phyloP scores from a whole-genome alignment of 148 eudicot species.

The Arctostaphylos glauca region DNA sequence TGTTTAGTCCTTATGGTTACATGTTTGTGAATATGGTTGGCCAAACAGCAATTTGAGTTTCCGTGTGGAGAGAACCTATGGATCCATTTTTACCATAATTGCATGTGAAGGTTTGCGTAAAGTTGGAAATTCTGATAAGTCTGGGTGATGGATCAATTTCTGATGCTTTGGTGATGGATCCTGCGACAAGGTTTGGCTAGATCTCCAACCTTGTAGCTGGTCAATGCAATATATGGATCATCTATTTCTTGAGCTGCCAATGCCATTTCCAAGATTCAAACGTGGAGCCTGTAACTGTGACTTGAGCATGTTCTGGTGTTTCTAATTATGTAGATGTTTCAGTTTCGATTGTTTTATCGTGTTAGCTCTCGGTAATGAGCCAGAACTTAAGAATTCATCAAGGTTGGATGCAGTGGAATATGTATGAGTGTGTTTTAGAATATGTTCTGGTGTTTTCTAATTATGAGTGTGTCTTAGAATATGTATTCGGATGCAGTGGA shows the following conservation, averaged over 20 bases:
- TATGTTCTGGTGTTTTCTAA: too few relatives aligned
- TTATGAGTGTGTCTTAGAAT: too few relatives aligned
- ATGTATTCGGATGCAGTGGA: neutral
- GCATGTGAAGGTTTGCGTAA: neutral
- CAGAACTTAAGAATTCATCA: neutral
- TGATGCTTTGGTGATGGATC: conserved; percentile 1
- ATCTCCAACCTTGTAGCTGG: neutral
- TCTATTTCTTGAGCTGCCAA: neutral
- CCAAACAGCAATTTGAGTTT: conserved; percentile 8
- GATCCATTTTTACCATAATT: neutral
- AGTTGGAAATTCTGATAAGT: neutral
- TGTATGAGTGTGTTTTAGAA: neutral
- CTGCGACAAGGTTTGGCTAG: neutral
- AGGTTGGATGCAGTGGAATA: too few relatives aligned
- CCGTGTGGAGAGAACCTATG: neutral
- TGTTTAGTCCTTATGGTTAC: too few relatives aligned
- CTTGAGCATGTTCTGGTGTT: neutral
- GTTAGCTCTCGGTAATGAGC: neutral
- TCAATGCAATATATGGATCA: neutral
- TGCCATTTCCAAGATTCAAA: neutral
- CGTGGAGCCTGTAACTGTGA: neutral
- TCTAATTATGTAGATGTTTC: neutral
- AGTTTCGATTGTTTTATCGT: neutral
- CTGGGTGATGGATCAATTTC: neutral
- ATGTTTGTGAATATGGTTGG: neutral